Percentiles rank a stretch among this genome's conserved stretches.
These are phyloP conservation scores for Ceratobasidium sp. DNA, from an alignment of 1,284 basidiomycete genomes.

Conservation along the genomic window DNA sequence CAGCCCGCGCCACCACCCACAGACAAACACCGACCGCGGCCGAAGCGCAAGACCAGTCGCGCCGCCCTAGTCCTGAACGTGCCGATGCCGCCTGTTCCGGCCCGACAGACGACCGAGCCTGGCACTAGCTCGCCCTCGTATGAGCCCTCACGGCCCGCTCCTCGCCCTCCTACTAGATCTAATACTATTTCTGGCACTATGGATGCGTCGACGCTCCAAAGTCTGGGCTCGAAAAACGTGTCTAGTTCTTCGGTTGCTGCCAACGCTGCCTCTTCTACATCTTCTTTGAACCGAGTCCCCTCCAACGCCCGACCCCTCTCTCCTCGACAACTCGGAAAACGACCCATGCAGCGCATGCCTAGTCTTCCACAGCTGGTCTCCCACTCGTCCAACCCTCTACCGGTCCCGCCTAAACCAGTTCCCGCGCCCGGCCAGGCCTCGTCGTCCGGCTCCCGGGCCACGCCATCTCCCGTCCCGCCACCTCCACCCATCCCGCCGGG, in stretches of 20 bases:
- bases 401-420: not conserved
- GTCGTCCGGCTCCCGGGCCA: not conserved
- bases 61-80: not conserved
- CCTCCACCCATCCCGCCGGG: constrained; percentile 25
- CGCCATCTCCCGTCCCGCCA: constrained; percentile 5
- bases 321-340: constrained; percentile 39
- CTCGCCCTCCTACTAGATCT: constrained; percentile 5
- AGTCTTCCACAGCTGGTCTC: constrained; percentile 2
- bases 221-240: constrained; percentile 26
- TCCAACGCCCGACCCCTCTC: constrained; percentile 11
- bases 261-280: constrained; percentile 22
- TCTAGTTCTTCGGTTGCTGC: constrained; percentile 25
- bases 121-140: not conserved
- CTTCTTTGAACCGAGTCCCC: not conserved
- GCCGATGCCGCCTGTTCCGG: not conserved
- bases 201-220: not conserved
- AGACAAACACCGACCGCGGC: constrained; percentile 1
- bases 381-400: constrained; percentile 1
- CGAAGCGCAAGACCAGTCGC: constrained; percentile 31
- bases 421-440: not conserved
- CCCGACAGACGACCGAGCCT: not conserved
- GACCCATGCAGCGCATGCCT: not conserved
- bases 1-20: not conserved
- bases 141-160: constrained; percentile 41
- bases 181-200: not conserved